Percentiles rank a stretch among this genome's conserved stretches.
These are phyloP conservation scores for Galeopsis tetrahit DNA, from an alignment of 257 asterid genomes.

Conservation along the genomic window DNA sequence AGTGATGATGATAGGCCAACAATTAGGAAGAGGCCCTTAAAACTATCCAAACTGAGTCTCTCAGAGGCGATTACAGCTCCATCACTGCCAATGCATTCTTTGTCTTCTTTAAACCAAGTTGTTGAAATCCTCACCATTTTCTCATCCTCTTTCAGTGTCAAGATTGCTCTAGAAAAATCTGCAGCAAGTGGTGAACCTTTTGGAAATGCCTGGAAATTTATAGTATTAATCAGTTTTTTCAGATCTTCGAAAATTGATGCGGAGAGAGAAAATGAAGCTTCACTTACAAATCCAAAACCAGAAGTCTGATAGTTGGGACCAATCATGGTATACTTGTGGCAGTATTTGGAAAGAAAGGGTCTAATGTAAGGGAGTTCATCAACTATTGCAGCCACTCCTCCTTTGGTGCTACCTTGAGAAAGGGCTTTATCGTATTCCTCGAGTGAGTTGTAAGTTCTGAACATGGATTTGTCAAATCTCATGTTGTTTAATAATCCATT, in stretches of 20 bases:
- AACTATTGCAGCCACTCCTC: constrained; percentile 58
- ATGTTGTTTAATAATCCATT: constrained; percentile 29
- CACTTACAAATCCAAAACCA: constrained; percentile 65
- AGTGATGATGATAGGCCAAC: constrained; percentile 43
- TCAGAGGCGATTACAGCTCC: constrained; percentile 2
- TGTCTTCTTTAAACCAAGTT: constrained; percentile 34
- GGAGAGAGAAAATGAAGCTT: neutral
- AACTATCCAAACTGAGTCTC: constrained; percentile 40
- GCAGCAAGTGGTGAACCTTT: constrained; percentile 52
- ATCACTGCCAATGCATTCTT: constrained; percentile 18
- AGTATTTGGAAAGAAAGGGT: constrained; percentile 45
- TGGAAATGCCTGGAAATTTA: constrained; percentile 48
- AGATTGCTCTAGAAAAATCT: constrained; percentile 54
- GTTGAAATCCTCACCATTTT: constrained; percentile 33
- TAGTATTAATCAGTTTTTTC: neutral
- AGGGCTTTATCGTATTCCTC: constrained; percentile 53
- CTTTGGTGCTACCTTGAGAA: constrained; percentile 47
- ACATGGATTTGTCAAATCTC: constrained; percentile 42
- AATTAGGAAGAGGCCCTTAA: constrained; percentile 48
- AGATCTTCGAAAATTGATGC: neutral
- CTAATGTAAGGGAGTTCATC: constrained; percentile 60
- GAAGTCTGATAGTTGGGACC: constrained; percentile 45
- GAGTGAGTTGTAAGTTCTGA: constrained; percentile 38
- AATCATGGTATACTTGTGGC: constrained; percentile 49
- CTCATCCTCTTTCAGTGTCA: constrained; percentile 48